Evolutionary conservation across 2,329 filamentous ascomycete species (phyloP).

Genomic region (Fulvia fulva): DNA sequence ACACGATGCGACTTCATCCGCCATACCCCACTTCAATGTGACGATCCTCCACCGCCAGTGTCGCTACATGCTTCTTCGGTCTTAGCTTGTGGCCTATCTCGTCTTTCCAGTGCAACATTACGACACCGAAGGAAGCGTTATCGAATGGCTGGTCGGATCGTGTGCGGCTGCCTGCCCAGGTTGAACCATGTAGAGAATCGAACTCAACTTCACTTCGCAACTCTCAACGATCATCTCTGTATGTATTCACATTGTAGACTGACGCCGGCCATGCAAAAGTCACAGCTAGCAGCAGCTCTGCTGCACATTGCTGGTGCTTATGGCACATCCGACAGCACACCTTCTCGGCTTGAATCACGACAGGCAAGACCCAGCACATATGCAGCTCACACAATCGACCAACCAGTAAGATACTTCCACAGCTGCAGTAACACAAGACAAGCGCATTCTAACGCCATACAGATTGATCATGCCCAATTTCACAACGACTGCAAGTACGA

Average conservation of each 20-base stretch:
- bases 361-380: neutral
- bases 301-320: neutral
- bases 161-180: neutral
- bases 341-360: neutral
- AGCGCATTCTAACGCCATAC: neutral
- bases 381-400: conserved; percentile 6
- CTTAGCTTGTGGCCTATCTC: neutral
- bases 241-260: neutral
- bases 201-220: neutral
- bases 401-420: neutral
- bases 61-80: neutral
- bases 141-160: neutral
- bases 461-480: conserved; percentile 65
- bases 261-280: neutral
- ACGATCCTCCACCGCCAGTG: neutral
- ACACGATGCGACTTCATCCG: neutral
- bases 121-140: neutral
- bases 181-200: neutral
- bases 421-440: neutral
- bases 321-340: neutral
- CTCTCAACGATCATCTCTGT: neutral
- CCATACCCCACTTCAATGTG: neutral
- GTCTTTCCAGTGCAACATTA: neutral
- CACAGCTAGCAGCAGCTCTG: neutral
- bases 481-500: conserved; percentile 72